A percentile compares a stretch with the other conserved stretches of the same genome.
Conservation (phyloP, 768 basidiomycete species). For the Phylloporus scabripes region DNA sequence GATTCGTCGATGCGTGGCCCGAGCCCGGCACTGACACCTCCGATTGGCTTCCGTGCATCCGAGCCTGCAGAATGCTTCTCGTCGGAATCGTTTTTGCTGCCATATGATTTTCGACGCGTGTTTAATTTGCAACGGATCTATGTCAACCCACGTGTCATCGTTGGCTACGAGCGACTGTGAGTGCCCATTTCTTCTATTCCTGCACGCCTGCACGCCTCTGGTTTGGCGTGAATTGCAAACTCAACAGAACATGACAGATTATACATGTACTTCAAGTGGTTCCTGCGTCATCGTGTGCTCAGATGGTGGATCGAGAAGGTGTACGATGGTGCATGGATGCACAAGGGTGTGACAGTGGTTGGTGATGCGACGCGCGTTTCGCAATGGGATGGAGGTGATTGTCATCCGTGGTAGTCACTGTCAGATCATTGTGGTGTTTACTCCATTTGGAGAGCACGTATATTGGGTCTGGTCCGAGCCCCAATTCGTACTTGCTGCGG, state of each 20-base stretch:
- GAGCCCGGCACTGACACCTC: conserved; percentile 18
- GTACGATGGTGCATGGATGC: conserved; percentile 36
- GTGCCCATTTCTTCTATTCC: background rate
- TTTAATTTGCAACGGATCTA: conserved; percentile 34
- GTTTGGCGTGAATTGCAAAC: background rate
- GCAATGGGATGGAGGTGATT: conserved; percentile 22
- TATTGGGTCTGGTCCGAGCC: background rate
- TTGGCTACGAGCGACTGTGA: conserved; percentile 33
- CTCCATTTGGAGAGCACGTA: background rate
- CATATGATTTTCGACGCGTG: conserved; percentile 39
- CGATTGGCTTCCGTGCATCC: conserved; percentile 14
- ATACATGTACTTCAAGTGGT: conserved; percentile 34
- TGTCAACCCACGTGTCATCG: conserved; percentile 37
- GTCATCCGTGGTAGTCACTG: conserved; percentile 14
- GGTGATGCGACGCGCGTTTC: conserved; percentile 26
- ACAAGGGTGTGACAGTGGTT: conserved; percentile 32
- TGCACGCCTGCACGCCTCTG: background rate
- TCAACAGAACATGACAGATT: conserved; percentile 7
- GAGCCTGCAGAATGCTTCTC: conserved; percentile 16
- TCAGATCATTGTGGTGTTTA: background rate
- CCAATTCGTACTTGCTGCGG: background rate
- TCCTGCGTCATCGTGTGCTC: conserved; percentile 35
- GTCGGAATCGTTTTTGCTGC: conserved; percentile 38
- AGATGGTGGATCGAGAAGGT: conserved; percentile 38
- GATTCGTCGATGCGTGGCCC: conserved; percentile 10